Percentiles rank a stretch among this genome's conserved stretches.
Evolutionary conservation across 2,329 filamentous ascomycete genomes (phyloP).

Genomic region (Alternaria consortialis): DNA sequence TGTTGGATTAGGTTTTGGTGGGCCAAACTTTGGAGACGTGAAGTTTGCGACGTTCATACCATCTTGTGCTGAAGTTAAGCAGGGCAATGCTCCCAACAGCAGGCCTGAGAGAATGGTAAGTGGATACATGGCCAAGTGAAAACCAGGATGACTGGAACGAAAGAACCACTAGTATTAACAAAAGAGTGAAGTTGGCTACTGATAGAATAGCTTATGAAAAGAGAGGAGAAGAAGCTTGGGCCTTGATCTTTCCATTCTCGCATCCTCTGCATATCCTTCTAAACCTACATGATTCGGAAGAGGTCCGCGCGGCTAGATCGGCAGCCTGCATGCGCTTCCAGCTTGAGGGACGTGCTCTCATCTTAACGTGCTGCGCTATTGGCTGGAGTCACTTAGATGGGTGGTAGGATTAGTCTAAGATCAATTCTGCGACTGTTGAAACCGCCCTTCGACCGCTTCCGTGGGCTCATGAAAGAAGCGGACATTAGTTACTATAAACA

Average conservation of each 20-base stretch:
- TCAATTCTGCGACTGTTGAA: background rate
- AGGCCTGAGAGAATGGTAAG: conserved; percentile 1
- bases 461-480: background rate
- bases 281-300: background rate
- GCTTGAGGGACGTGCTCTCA: background rate
- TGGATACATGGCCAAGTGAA: background rate
- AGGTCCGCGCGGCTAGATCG: background rate
- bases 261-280: conserved; percentile 6
- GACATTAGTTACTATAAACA: background rate
- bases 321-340: background rate
- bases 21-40: too few relatives aligned
- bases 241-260: background rate
- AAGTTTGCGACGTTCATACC: too few relatives aligned
- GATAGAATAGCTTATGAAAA: background rate
- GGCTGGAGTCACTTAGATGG: background rate
- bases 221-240: background rate
- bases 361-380: background rate
- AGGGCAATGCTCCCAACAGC: conserved; percentile 2
- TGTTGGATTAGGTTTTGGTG: background rate
- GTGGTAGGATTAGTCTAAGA: background rate
- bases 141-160: background rate
- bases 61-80: background rate
- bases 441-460: background rate
- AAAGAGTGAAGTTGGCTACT: background rate
- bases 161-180: background rate